Conservation (phyloP, 2,329 filamentous ascomycete species). For the Proliferodiscus dingleyae region DNA sequence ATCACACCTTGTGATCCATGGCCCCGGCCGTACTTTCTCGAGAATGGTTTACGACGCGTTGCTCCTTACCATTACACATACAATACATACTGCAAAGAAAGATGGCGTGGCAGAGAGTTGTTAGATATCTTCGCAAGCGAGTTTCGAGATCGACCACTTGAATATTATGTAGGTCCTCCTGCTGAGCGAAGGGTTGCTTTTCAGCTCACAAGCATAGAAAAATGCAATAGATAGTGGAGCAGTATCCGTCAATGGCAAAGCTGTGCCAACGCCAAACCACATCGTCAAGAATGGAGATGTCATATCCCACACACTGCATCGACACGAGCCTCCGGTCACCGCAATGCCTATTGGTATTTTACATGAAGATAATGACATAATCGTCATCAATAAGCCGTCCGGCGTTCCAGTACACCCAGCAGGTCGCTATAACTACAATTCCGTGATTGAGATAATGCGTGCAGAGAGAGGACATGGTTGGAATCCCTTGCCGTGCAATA, state of each 20-base stretch:
- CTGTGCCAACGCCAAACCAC: constrained; percentile 58
- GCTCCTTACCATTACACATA: constrained; percentile 89
- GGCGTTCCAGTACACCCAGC: constrained; percentile 94
- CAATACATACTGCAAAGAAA: constrained; percentile 89
- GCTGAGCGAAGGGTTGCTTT: not conserved
- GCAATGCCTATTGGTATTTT: constrained; percentile 74
- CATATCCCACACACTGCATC: constrained; percentile 88
- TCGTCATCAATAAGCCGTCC: constrained; percentile 95
- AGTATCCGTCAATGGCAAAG: constrained; percentile 75
- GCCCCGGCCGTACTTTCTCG: constrained; percentile 72
- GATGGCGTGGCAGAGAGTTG: constrained; percentile 79
- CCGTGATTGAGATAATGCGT: constrained; percentile 87
- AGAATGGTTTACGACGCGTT: constrained; percentile 78
- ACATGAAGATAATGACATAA: constrained; percentile 87
- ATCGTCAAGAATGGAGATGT: constrained; percentile 83
- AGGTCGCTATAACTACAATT: constrained; percentile 93
- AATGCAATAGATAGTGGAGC: constrained; percentile 74
- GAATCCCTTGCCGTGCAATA: constrained; percentile 70
- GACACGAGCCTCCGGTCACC: constrained; percentile 91
- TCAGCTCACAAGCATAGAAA: constrained; percentile 41
- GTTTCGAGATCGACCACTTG: constrained; percentile 79
- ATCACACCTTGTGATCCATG: constrained; percentile 50
- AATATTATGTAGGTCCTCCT: constrained; percentile 70
- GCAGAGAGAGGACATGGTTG: constrained; percentile 59
- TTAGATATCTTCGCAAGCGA: constrained; percentile 87